Evolutionary conservation across 2,329 filamentous ascomycete species (phyloP).

Genomic region (Talaromyces islandicus): DNA sequence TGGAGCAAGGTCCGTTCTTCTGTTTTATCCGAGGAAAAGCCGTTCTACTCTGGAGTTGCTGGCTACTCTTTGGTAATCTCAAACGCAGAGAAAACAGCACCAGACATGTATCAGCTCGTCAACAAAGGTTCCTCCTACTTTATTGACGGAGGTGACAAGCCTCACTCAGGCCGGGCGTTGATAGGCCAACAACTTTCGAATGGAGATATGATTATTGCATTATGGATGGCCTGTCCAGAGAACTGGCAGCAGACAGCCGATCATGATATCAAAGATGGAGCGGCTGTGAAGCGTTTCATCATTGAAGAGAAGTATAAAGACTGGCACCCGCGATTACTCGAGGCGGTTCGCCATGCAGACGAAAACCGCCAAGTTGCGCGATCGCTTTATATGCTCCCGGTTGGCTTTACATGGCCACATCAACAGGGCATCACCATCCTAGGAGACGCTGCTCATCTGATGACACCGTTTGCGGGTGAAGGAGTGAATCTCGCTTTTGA

Average conservation of each 20-base stretch:
- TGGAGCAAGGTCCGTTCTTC: conserved; percentile 21
- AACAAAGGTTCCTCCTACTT: conserved; percentile 18
- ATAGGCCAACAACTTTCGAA: conserved; percentile 19
- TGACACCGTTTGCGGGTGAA: conserved; percentile 24
- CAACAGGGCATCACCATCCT: conserved; percentile 17
- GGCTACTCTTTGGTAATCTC: conserved; percentile 15
- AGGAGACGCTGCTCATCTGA: conserved; percentile 23
- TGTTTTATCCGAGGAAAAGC: conserved; percentile 16
- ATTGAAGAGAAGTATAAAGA: conserved; percentile 6
- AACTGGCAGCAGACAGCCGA: conserved; percentile 5
- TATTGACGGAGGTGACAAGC: conserved; percentile 9
- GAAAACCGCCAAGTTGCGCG: conserved; percentile 8
- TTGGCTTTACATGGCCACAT: conserved; percentile 18
- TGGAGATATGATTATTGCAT: conserved; percentile 12
- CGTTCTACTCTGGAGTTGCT: conserved; percentile 18
- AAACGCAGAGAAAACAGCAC: conserved; percentile 16
- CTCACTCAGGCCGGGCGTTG: conserved; percentile 12
- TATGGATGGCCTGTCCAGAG: conserved; percentile 4
- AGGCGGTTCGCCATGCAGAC: conserved; percentile 12
- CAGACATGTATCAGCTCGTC: conserved; percentile 15
- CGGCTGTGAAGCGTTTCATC: background rate
- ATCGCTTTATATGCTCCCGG: conserved; percentile 20
- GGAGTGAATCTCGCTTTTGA: conserved; percentile 17
- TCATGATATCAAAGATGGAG: conserved; percentile 2
- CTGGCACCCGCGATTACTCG: conserved; percentile 13